Percentiles rank a stretch among this genome's conserved stretches.
These are phyloP conservation scores for Hemileccinum rubropunctum DNA, from an alignment of 768 basidiomycete genomes.

Conservation along the genomic window DNA sequence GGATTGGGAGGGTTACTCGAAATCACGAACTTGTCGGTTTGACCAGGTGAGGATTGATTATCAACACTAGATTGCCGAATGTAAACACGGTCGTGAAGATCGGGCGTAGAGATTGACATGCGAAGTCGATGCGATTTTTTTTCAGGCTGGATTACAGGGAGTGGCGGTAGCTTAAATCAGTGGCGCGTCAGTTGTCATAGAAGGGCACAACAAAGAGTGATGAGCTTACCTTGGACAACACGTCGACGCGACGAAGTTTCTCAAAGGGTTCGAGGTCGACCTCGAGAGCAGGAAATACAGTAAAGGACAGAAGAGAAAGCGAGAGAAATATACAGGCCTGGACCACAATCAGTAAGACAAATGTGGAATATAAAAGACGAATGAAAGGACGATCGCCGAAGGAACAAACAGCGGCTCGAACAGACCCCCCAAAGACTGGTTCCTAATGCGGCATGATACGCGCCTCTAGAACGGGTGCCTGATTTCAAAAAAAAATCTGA, in stretches of 20 bases:
- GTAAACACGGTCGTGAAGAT: conserved; percentile 27
- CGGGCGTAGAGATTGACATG: conserved; percentile 34
- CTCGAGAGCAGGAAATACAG: conserved; percentile 57
- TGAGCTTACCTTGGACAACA: conserved; percentile 24
- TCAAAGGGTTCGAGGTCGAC: conserved; percentile 59
- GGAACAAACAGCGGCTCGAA: too few species aligned
- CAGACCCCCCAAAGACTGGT: not conserved
- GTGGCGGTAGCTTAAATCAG: conserved; percentile 16
- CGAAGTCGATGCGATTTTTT: conserved; percentile 24
- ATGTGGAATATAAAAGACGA: conserved; percentile 4
- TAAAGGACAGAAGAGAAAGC: conserved; percentile 45
- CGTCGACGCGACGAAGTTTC: conserved; percentile 49
- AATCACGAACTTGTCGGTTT: conserved; percentile 47
- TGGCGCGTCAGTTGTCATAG: not conserved
- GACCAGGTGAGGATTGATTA: conserved; percentile 1
- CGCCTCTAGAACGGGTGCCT: conserved; percentile 8
- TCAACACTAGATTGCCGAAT: conserved; percentile 1
- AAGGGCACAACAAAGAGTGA: not conserved
- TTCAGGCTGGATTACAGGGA: conserved; percentile 23
- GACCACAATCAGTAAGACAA: conserved; percentile 17
- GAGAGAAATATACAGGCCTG: conserved; percentile 58
- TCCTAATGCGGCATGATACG: too few species aligned
- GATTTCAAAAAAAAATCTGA: conserved; percentile 15
- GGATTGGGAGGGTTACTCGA: conserved; percentile 74
- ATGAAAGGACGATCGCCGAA: conserved; percentile 15